Conservation (phyloP, 352 stramenopile genomes). For the Phytophthora macrochlamydospora region DNA sequence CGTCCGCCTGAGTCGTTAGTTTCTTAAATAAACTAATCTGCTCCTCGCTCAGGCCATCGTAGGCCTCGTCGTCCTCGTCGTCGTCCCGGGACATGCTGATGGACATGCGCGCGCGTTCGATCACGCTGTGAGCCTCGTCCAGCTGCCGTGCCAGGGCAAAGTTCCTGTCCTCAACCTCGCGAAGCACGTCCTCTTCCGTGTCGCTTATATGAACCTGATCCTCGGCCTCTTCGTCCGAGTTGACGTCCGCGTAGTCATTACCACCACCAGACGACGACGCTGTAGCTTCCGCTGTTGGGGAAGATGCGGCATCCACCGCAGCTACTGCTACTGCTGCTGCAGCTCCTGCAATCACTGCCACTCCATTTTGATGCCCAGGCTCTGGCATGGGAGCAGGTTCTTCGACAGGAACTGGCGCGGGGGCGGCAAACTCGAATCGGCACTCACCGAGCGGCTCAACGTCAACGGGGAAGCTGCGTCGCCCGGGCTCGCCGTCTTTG, state of each 20-base stretch:
- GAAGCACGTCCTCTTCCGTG: slow-evolving; percentile 68
- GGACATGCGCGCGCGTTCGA: slow-evolving; percentile 84
- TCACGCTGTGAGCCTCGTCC: slow-evolving; percentile 82
- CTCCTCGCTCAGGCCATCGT: slow-evolving; percentile 73
- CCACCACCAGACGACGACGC: slow-evolving; percentile 40
- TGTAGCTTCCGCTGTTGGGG: slow-evolving; percentile 36
- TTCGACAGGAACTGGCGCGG: slow-evolving; percentile 18
- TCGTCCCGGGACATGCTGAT: slow-evolving; percentile 87
- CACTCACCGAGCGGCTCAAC: slow-evolving; percentile 50
- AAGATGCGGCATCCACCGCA: slow-evolving; percentile 25
- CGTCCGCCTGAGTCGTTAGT: slow-evolving; percentile 85
- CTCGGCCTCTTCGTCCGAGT: slow-evolving; percentile 82
- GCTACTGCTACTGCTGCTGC: slow-evolving; percentile 10
- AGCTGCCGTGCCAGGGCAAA: slow-evolving; percentile 84
- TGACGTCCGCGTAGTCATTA: slow-evolving; percentile 83
- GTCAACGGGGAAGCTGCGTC: slow-evolving; percentile 24
- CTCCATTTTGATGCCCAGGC: neutral
- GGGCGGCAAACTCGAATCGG: slow-evolving; percentile 31
- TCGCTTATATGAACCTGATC: slow-evolving; percentile 79
- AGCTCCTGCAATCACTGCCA: slow-evolving; percentile 10
- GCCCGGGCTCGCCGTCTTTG: slow-evolving; percentile 18
- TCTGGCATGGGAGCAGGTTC: neutral
- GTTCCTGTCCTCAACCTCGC: slow-evolving; percentile 85
- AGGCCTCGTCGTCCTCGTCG: slow-evolving; percentile 55
- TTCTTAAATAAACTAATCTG: slow-evolving; percentile 94